Percentiles rank a stretch among this genome's conserved stretches.
Evolutionary conservation across 768 basidiomycete genomes (phyloP).

Genomic region (Leccinum longicurvipes): DNA sequence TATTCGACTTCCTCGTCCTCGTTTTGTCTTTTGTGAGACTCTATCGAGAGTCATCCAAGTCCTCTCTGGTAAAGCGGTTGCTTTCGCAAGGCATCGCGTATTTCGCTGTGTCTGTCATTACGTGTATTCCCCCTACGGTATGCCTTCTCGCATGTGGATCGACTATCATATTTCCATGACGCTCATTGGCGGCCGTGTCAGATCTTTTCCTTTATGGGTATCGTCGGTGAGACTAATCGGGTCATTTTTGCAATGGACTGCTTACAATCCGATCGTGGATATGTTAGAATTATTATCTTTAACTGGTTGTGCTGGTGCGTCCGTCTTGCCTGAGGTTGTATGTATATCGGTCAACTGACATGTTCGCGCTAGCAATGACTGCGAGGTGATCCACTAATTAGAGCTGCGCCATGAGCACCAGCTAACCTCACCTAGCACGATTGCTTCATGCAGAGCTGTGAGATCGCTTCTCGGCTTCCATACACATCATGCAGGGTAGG

Average conservation of each 20-base stretch:
- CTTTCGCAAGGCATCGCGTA: slow-evolving; percentile 20
- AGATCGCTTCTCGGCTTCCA: slow-evolving; percentile 14
- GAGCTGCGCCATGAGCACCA: not conserved
- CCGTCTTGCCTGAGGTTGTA: not conserved
- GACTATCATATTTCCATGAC: not conserved
- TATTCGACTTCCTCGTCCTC: slow-evolving; percentile 21
- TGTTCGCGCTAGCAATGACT: slow-evolving; percentile 6
- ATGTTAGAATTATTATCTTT: slow-evolving; percentile 6
- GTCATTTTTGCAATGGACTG: not conserved
- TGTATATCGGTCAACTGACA: not conserved
- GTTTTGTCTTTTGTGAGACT: slow-evolving; percentile 17
- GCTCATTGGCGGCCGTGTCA: not conserved
- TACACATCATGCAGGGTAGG: not conserved
- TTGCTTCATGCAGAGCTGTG: slow-evolving; percentile 16
- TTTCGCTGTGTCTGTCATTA: slow-evolving; percentile 15
- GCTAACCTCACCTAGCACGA: slow-evolving; percentile 5
- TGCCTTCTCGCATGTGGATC: not conserved
- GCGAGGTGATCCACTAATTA: slow-evolving; percentile 10
- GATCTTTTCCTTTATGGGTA: slow-evolving; percentile 12
- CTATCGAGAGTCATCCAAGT: slow-evolving; percentile 12
- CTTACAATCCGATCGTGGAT: not conserved
- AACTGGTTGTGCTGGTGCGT: slow-evolving; percentile 10
- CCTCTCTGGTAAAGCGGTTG: slow-evolving; percentile 15
- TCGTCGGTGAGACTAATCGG: not conserved
- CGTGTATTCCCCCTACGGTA: slow-evolving; percentile 18